phyloP scores from a whole-genome alignment of 352 stramenopile genomes.

The Aphanomyces astaci region DNA sequence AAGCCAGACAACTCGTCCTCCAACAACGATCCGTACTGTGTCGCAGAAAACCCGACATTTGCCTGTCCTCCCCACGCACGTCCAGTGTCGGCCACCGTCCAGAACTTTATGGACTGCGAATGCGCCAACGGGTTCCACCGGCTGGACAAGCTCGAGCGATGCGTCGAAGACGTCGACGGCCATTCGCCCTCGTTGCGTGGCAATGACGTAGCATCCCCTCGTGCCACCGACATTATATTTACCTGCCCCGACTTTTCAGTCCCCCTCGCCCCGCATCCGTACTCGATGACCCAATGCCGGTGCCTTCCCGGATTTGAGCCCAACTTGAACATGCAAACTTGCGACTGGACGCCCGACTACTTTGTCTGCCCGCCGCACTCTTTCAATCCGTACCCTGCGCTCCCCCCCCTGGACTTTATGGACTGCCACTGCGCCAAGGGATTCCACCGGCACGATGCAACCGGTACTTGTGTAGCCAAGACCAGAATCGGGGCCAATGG shows the following conservation, averaged over 20 bases:
- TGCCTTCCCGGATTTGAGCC: constrained; percentile 53
- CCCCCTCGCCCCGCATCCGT: constrained; percentile 40
- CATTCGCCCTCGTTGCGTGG: not conserved
- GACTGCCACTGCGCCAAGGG: constrained; percentile 66
- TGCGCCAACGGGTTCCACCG: constrained; percentile 46
- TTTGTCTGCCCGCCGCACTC: constrained; percentile 59
- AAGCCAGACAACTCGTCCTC: constrained; percentile 24
- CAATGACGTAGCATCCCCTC: too few relatives aligned
- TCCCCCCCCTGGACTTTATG: constrained; percentile 30
- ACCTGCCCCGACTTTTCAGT: constrained; percentile 53
- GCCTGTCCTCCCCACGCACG: constrained; percentile 53
- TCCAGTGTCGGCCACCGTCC: constrained; percentile 32
- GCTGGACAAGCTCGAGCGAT: constrained; percentile 52
- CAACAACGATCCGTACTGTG: constrained; percentile 30
- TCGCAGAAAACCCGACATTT: constrained; percentile 45
- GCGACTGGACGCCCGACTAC: constrained; percentile 19
- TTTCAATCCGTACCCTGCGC: constrained; percentile 32
- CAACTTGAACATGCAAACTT: constrained; percentile 12
- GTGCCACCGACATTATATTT: constrained; percentile 25
- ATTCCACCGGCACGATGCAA: constrained; percentile 53
- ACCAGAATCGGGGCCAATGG: constrained; percentile 56
- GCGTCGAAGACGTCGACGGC: constrained; percentile 26
- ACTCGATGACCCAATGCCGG: constrained; percentile 67
- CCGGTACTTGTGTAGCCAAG: constrained; percentile 50
- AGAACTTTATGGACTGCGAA: constrained; percentile 68